These are phyloP conservation scores for Penicillium lividum DNA, from an alignment of 495 filamentous ascomycete species.

Conservation along the genomic window DNA sequence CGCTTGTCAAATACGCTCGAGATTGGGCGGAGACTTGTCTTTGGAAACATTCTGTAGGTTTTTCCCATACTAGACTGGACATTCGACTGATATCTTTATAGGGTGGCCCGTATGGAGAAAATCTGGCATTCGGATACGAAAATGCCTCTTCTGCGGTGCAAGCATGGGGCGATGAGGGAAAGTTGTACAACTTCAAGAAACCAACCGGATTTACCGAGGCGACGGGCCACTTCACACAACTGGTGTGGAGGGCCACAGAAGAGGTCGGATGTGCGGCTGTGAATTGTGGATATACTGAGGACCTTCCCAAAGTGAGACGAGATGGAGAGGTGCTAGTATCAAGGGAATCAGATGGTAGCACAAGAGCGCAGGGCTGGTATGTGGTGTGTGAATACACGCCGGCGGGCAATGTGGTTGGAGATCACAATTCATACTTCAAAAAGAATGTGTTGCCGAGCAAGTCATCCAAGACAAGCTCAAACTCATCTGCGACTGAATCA, in stretches of 20 bases:
- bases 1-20: constrained; percentile 56
- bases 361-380: constrained; percentile 61
- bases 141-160: constrained; percentile 60
- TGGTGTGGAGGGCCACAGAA: constrained; percentile 75
- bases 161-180: constrained; percentile 67
- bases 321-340: constrained; percentile 17
- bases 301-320: constrained; percentile 3
- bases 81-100: constrained; percentile 25
- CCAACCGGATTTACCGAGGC: constrained; percentile 57
- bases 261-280: constrained; percentile 67
- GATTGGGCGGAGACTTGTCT: constrained; percentile 54
- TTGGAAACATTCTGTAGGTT: constrained; percentile 62
- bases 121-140: constrained; percentile 68
- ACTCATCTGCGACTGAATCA: background rate
- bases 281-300: constrained; percentile 50
- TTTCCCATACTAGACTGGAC: background rate
- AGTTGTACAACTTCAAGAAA: constrained; percentile 57
- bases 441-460: constrained; percentile 40
- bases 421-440: constrained; percentile 45
- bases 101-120: constrained; percentile 73
- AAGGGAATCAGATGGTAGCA: constrained; percentile 8
- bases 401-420: constrained; percentile 70
- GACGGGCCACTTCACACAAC: constrained; percentile 85
- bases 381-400: constrained; percentile 82
- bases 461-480: constrained; percentile 18